Evolutionary conservation across 164 flowering plant species (phyloP).

Genomic region (Berberis thunbergii): DNA sequence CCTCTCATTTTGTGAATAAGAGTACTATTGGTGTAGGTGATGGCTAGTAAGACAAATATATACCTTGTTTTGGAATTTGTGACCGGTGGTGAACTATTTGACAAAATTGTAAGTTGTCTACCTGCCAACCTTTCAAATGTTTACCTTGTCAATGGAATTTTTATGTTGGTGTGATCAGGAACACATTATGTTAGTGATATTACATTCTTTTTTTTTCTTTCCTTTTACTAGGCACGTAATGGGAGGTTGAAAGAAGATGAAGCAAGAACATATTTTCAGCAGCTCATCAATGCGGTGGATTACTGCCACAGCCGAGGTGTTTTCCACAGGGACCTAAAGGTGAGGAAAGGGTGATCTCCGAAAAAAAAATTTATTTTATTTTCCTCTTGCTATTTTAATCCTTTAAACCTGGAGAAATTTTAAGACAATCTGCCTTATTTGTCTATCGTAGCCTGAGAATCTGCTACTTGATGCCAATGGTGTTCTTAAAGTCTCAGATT

Average conservation of each 20-base stretch:
- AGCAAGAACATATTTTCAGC: slow-evolving; percentile 88
- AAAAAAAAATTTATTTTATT: not conserved
- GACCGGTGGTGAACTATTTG: slow-evolving; percentile 89
- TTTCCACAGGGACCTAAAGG: slow-evolving; percentile 91
- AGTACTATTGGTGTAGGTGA: slow-evolving; percentile 45
- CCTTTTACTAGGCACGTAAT: slow-evolving; percentile 39
- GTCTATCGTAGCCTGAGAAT: slow-evolving; percentile 76
- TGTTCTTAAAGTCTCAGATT: slow-evolving; percentile 88
- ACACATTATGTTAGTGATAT: too few relatives aligned
- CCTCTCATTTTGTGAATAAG: not conserved
- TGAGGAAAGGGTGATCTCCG: slow-evolving; percentile 5
- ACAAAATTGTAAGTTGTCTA: slow-evolving; percentile 69
- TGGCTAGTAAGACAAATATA: slow-evolving; percentile 97
- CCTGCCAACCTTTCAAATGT: not conserved
- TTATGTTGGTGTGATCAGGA: too few relatives aligned
- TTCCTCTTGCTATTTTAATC: not conserved
- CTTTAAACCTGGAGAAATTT: not conserved
- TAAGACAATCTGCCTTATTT: slow-evolving; percentile 2
- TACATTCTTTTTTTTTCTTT: too few relatives aligned
- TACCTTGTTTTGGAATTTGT: slow-evolving; percentile 85
- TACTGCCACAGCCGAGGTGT: slow-evolving; percentile 98
- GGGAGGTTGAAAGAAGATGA: slow-evolving; percentile 94
- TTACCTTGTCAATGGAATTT: too few relatives aligned
- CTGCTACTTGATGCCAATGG: slow-evolving; percentile 87
- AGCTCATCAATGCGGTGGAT: slow-evolving; percentile 91